phyloP scores from a whole-genome alignment of 441 rosid genomes.

The Gossypium gossypioides region DNA sequence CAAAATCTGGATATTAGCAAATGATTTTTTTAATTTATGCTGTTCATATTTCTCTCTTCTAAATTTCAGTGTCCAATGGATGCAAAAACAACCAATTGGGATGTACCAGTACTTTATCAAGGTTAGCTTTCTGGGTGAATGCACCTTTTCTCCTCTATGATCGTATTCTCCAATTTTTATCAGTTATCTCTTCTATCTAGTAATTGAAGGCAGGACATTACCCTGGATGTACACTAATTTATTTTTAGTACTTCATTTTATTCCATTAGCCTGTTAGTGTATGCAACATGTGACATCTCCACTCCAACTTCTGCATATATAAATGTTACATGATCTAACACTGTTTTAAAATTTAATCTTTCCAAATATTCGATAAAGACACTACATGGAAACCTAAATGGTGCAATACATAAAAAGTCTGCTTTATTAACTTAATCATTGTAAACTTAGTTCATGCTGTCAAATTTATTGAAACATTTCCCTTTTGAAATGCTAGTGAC shows the following conservation, averaged over 20 bases:
- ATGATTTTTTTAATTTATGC: not conserved
- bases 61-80: slow-evolving; percentile 65
- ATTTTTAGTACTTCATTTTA: not conserved
- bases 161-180: not conserved
- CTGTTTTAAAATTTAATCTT: too few species aligned
- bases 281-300: not conserved
- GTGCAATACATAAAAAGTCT: not conserved
- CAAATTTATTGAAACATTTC: not conserved
- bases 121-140: slow-evolving; percentile 31
- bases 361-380: too few species aligned
- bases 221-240: not conserved
- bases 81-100: slow-evolving; percentile 72
- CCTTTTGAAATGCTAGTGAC: not conserved
- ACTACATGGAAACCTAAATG: too few species aligned
- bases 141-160: slow-evolving; percentile 9
- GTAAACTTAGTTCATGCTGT: not conserved
- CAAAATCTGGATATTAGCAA: not conserved
- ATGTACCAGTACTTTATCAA: slow-evolving; percentile 96
- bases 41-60: not conserved
- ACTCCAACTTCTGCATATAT: not conserved
- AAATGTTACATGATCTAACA: too few species aligned
- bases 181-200: not conserved
- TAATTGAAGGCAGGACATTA: not conserved
- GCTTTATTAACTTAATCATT: not conserved
- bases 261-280: not conserved